Base-by-base conservation (phyloP, 345 rosid species). In the Bruguiera parviflora region DNA sequence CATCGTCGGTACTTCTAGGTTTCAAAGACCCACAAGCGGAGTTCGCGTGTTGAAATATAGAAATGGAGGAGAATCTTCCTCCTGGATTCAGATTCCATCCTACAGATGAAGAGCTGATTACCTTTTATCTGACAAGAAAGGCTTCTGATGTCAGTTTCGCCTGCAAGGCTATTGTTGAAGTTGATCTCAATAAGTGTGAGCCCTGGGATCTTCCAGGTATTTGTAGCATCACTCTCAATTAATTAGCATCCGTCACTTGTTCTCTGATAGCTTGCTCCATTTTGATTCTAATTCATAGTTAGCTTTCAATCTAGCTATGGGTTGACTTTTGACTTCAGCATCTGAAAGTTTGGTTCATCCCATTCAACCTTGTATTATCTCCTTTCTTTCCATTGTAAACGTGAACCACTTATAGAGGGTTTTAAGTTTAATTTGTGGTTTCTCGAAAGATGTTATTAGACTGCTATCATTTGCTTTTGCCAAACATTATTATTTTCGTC, bases 21-120 rank as follows among this genome's bases (percentile, higher is more conserved):
- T 43, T 43, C 16, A 43, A 15, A 43, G 59, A 56, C 28, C 28
- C 59, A 24, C 22, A 5, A 3, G 59, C 28, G 3, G 49, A 53
- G 10, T 22, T 56, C 18, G 59, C 20, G 18, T 49, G 46, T 29
- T 43, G 65, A 58, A 67, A 20, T 29, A 24, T 25, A 53, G 33
- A 37, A 53, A 89, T 89, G 96, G 92, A 86, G 84, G 97, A 87
- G 64, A 88, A 64, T 70, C 91, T 92, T 64, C 99, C 99, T 81
- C 99, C 99, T 8, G 99, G 99, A 28, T 95, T 95, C 80, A 87
- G 99, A 75, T 95, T 92, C 78, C 99, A 95, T 67, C 99, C 99
- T 0, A 92, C 99, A 5, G 99, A 95, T 71, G 99, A 95, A 65
- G 99, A 95, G 78, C 96, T 95, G 76, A 92, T 95, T 62, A 90